Base-by-base conservation (phyloP, 2,329 filamentous ascomycete species). In the Neurospora crassa region DNA sequence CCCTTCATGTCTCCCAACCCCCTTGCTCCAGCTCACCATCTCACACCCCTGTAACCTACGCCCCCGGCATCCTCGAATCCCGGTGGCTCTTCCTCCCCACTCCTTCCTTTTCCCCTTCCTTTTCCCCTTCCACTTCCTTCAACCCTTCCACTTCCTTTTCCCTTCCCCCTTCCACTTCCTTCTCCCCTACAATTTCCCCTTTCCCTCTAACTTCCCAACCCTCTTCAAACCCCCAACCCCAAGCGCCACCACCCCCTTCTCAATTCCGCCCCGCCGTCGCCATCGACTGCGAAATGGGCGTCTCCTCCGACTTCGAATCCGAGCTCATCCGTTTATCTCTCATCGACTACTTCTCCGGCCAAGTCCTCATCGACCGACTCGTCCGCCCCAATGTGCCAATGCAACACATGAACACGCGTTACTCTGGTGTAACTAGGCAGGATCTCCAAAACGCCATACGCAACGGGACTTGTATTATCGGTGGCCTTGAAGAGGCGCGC, bases 231-330 rank as follows among this genome's bases (percentile, higher is more conserved):
- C 29, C 29, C 29, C 29, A 29, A 29, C 29, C 29, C 29, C 29
- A 29, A 1, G 29, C 29, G 29, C 59, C 34, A 37, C 34, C 7
- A 8, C 2, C 34, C 7, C 34, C 34, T 29, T 29, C 34, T 37
- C 34, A 37, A 29, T 34, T 18, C 47, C 70, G 71, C 7, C 1
- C 14, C 1, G 72, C 72, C 6, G 71, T 74, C 12, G 69, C 73
- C 29, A 69, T 89, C 3, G 86, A 88, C 72, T 88, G 86, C 73
- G 86, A 88, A 73, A 88, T 88, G 85, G 86, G 86, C 18, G 81
- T 79, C 0, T 78, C 83, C 1, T 74, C 75, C 10, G 78, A 78
- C 5, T 82, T 83, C 7, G 84, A 88, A 11, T 77, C 78, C 0
- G 85, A 88, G 72, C 78, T 88, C 8, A 86, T 89, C 71, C 84